Base-by-base conservation (phyloP, 306 rosid genomes). In the Castanea mollissima region DNA sequence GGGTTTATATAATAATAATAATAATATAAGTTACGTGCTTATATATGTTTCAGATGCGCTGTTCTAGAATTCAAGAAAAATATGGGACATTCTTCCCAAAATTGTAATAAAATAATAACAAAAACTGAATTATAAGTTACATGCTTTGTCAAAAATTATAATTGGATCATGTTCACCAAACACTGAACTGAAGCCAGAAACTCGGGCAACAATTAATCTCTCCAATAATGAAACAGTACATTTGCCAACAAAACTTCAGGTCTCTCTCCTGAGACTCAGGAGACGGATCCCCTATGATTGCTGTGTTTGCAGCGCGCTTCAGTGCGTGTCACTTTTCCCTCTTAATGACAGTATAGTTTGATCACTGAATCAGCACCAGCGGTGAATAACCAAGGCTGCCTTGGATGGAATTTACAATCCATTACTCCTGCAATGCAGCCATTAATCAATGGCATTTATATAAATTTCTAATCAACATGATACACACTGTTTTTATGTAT, bases 321-420 rank as follows among this genome's bases (percentile, higher is more conserved):
- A 55, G 56, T n/a, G 46, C 73, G 70, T 72, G 51, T 75, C 20
- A 21, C 20, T 32, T 83, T 74, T 68, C 60, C 85, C 78, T 75
- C 82, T 85, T 78, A 88, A 74, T 95, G 92, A 55, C 96, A 92
- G 81, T 86, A 90, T 35, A 90, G 92, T 87, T 84, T 93, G 77
- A 92, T 85, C 76, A 90, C 80, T 13, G 89, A 90, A 87, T 95
- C 99, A 16, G 96, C 93, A 64, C 98, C 98, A 1, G 97, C 96
- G 0, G 98, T 93, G 82, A 95, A 95, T 76, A 95, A 71, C 98
- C 98, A 95, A 14, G 98, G 98, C 76, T 91, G 96, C 85, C 93
- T 85, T 2, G 99, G 99, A 87, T 95, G 98, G 83, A 95, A 92
- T 81, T 89, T 95, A 78, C 99, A 92, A 78, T 95, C 97, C 91